phyloP scores from a whole-genome alignment of 176 grass and related monocot genomes.

The Musa troglodytarum region DNA sequence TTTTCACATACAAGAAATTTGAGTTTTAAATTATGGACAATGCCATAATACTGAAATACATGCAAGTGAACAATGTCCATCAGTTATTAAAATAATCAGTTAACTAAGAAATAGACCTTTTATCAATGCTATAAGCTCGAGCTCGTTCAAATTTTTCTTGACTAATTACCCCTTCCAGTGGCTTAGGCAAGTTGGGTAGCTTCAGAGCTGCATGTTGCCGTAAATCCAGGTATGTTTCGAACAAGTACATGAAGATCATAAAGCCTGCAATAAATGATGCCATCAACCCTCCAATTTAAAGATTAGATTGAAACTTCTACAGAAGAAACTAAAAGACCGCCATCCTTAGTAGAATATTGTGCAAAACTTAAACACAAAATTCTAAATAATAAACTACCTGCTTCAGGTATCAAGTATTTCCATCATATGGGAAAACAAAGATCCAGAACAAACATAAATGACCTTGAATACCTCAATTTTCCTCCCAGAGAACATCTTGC shows the following conservation, averaged over 20 bases:
- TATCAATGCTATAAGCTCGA: conserved; percentile 89
- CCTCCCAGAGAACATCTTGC: too few species aligned
- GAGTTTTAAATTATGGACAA: background rate
- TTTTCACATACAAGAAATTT: background rate
- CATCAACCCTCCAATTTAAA: background rate
- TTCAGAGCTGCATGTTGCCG: conserved; percentile 77
- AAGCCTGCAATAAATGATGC: conserved; percentile 55
- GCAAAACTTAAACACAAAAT: background rate
- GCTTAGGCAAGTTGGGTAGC: conserved; percentile 54
- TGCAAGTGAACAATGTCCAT: conserved; percentile 12
- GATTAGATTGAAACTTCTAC: too few species aligned
- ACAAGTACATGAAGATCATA: conserved; percentile 88
- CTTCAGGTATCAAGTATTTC: background rate
- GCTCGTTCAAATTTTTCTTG: conserved; percentile 75
- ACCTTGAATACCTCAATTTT: too few species aligned
- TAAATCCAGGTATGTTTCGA: conserved; percentile 90
- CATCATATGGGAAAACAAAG: background rate
- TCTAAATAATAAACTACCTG: background rate
- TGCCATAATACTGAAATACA: conserved; percentile 1
- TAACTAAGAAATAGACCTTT: conserved; percentile 44
- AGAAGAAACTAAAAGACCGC: background rate
- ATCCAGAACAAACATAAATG: too few species aligned
- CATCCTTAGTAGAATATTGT: background rate
- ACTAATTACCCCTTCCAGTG: conserved; percentile 68
- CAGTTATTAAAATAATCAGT: background rate